These are phyloP conservation scores for Phytophthora litchii DNA, from an alignment of 352 stramenopile genomes.

Conservation along the genomic window DNA sequence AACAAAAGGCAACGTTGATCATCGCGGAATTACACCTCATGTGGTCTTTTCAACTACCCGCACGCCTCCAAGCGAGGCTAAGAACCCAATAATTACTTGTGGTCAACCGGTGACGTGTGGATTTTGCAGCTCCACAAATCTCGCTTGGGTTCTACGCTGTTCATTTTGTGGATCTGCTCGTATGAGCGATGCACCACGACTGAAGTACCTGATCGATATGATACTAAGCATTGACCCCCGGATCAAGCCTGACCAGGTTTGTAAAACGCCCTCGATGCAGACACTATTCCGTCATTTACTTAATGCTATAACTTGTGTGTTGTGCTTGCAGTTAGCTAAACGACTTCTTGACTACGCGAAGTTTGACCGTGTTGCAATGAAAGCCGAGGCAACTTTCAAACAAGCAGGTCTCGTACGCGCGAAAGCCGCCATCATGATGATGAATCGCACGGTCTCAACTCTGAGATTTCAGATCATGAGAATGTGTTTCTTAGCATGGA, in stretches of 20 bases:
- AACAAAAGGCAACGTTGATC: slow-evolving; percentile 54
- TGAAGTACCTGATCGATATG: slow-evolving; percentile 85
- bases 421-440: slow-evolving; percentile 83
- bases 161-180: slow-evolving; percentile 73
- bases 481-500: slow-evolving; percentile 84
- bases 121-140: slow-evolving; percentile 77
- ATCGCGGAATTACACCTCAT: slow-evolving; percentile 64
- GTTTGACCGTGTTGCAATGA: slow-evolving; percentile 78
- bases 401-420: slow-evolving; percentile 78
- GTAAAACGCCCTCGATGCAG: not conserved
- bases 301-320: not conserved
- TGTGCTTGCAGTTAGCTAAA: slow-evolving; percentile 54
- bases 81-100: slow-evolving; percentile 42
- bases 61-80: slow-evolving; percentile 56
- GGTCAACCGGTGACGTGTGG: slow-evolving; percentile 50
- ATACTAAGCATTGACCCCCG: slow-evolving; percentile 71
- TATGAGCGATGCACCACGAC: slow-evolving; percentile 70
- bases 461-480: slow-evolving; percentile 67
- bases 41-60: slow-evolving; percentile 65
- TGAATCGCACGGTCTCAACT: slow-evolving; percentile 65
- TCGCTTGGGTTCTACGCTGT: slow-evolving; percentile 69
- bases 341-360: slow-evolving; percentile 79
- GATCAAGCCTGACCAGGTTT: slow-evolving; percentile 61
- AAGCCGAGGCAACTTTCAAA: slow-evolving; percentile 77
- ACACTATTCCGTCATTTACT: not conserved